phyloP scores from a whole-genome alignment of 805 yeast genomes.

The Ogataea wickerhamii region DNA sequence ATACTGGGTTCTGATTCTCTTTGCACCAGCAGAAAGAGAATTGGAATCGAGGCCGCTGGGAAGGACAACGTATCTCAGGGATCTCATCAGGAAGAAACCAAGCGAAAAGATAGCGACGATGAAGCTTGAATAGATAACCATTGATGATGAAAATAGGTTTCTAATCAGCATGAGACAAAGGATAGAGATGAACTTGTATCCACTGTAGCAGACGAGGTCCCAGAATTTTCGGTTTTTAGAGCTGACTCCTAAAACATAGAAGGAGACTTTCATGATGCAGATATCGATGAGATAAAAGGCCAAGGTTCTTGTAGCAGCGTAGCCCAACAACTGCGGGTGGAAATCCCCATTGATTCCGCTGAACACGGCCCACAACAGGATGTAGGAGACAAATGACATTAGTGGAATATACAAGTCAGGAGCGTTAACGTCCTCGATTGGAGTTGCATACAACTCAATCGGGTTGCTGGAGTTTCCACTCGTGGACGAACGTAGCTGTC shows the following conservation, averaged over 20 bases:
- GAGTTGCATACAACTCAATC: slow-evolving; percentile 57
- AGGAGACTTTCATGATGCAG: slow-evolving; percentile 69
- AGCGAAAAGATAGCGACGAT: slow-evolving; percentile 51
- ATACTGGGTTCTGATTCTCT: slow-evolving; percentile 82
- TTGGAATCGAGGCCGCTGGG: slow-evolving; percentile 57
- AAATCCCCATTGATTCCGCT: slow-evolving; percentile 86
- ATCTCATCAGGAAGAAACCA: slow-evolving; percentile 66
- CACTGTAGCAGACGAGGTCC: slow-evolving; percentile 86
- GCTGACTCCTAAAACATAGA: slow-evolving; percentile 71
- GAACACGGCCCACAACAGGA: slow-evolving; percentile 75
- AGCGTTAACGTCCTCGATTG: slow-evolving; percentile 84
- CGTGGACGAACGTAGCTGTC: slow-evolving; percentile 41
- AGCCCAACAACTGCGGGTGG: slow-evolving; percentile 90
- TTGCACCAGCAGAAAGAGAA: slow-evolving; percentile 60
- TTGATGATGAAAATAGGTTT: slow-evolving; percentile 35
- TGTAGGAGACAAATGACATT: slow-evolving; percentile 88
- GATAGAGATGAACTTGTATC: slow-evolving; percentile 89
- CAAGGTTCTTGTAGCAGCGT: slow-evolving; percentile 78
- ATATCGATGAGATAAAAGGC: slow-evolving; percentile 81
- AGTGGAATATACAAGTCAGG: slow-evolving; percentile 95
- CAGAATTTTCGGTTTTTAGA: slow-evolving; percentile 53
- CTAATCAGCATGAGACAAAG: slow-evolving; percentile 54
- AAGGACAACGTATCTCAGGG: slow-evolving; percentile 62
- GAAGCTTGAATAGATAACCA: slow-evolving; percentile 35
- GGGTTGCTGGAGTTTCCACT: slow-evolving; percentile 31